These are phyloP conservation scores for Zygoascus meyerae DNA, from an alignment of 1,139 yeast genomes.

Conservation along the genomic window DNA sequence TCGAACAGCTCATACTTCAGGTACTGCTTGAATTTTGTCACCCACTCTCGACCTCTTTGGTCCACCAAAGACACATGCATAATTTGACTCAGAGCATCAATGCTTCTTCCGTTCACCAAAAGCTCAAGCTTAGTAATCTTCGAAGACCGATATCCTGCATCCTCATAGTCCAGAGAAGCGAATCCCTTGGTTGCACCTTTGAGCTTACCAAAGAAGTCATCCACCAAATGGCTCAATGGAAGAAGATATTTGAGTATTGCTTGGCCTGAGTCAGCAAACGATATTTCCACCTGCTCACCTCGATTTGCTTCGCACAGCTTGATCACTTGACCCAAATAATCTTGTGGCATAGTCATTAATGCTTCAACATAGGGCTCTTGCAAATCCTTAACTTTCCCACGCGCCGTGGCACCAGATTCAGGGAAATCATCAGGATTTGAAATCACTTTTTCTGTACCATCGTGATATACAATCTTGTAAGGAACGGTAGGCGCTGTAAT, in stretches of 20 bases:
- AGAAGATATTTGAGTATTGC: conserved; percentile 71
- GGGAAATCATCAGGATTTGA: conserved; percentile 95
- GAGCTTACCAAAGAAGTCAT: conserved; percentile 88
- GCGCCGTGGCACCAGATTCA: conserved; percentile 35
- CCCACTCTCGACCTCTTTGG: conserved; percentile 72
- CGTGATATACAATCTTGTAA: conserved; percentile 57
- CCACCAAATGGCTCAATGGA: conserved; percentile 86
- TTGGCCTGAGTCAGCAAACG: conserved; percentile 75
- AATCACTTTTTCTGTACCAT: conserved; percentile 59
- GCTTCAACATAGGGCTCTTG: conserved; percentile 92
- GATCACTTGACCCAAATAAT: conserved; percentile 81
- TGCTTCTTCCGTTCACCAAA: conserved; percentile 80
- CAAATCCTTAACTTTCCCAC: conserved; percentile 47
- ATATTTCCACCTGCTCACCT: conserved; percentile 75
- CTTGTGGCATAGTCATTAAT: conserved; percentile 84
- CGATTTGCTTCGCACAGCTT: conserved; percentile 77
- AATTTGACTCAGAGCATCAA: conserved; percentile 89
- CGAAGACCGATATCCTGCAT: conserved; percentile 74
- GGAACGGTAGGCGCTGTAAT: conserved; percentile 97
- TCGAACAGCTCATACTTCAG: conserved; percentile 80
- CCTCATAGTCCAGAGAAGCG: conserved; percentile 93
- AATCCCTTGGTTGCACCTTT: conserved; percentile 89
- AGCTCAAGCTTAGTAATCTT: conserved; percentile 84
- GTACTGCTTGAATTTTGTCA: conserved; percentile 70
- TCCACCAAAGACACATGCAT: conserved; percentile 78